phyloP scores from a whole-genome alignment of 257 asterid species.

The Catharanthus roseus region DNA sequence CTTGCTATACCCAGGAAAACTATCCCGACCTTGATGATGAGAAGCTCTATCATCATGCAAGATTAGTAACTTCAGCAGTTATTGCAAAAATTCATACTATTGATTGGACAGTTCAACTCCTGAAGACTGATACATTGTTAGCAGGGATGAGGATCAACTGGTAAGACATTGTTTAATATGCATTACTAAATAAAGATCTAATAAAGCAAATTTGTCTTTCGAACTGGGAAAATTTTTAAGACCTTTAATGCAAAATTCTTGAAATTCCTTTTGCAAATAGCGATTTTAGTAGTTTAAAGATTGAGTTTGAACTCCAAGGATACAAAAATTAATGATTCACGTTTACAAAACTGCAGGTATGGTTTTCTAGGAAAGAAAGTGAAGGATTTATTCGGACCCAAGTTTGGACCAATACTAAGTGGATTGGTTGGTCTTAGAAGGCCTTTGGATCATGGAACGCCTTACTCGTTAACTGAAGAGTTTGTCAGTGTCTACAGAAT shows the following conservation, averaged over 20 bases:
- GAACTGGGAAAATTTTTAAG: not conserved
- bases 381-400: constrained; percentile 24
- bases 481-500: constrained; percentile 32
- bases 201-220: not conserved
- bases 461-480: constrained; percentile 33
- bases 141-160: constrained; percentile 34
- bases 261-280: not conserved
- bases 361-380: constrained; percentile 32
- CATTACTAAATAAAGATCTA: not conserved
- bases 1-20: constrained; percentile 8
- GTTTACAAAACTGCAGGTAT: constrained; percentile 21
- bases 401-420: constrained; percentile 27
- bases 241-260: too few species aligned
- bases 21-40: constrained; percentile 27
- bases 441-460: constrained; percentile 32
- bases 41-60: constrained; percentile 26
- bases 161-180: constrained; percentile 10
- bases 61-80: constrained; percentile 32
- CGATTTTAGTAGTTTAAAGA: not conserved
- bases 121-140: constrained; percentile 25
- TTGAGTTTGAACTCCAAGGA: not conserved
- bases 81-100: constrained; percentile 33
- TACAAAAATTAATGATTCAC: not conserved
- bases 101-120: constrained; percentile 35
- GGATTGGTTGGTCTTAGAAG: constrained; percentile 31